These are phyloP conservation scores for Castanopsis chinensis DNA, from an alignment of 306 rosid species.

Conservation along the genomic window DNA sequence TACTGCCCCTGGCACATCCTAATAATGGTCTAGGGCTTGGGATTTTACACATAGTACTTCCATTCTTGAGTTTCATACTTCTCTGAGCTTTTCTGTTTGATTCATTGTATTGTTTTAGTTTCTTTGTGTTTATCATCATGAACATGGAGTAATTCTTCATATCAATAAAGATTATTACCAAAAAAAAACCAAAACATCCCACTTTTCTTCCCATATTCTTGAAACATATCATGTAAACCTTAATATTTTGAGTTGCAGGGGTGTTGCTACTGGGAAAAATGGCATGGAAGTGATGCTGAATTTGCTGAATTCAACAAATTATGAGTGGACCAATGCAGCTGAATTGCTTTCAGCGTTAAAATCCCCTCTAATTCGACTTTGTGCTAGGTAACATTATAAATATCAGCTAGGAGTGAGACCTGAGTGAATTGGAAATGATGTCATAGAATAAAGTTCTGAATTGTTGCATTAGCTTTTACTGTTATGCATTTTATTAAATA, in stretches of 20 bases:
- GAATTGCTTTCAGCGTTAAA: constrained; percentile 53
- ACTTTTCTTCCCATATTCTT: constrained; percentile 15
- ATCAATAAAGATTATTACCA: no score
- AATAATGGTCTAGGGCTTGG: neutral
- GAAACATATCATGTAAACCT: constrained; percentile 12
- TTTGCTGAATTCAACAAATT: constrained; percentile 67
- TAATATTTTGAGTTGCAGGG: constrained; percentile 44
- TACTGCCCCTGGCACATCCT: neutral
- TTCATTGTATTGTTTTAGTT: no score
- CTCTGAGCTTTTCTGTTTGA: no score
- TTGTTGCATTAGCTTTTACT: constrained; percentile 1
- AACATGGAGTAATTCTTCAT: no score
- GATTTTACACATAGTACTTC: no score
- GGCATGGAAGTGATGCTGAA: constrained; percentile 77
- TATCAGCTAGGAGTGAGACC: constrained; percentile 12
- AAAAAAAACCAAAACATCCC: neutral
- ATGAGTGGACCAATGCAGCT: constrained; percentile 62
- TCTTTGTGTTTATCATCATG: no score
- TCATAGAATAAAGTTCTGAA: constrained; percentile 2
- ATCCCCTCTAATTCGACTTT: constrained; percentile 67
- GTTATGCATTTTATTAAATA: neutral
- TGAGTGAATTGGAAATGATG: constrained; percentile 12
- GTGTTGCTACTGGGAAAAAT: constrained; percentile 48
- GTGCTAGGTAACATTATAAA: constrained; percentile 62
- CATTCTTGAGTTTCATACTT: no score